Conservation (phyloP, 805 yeast genomes). For the Spathaspora girioi region DNA sequence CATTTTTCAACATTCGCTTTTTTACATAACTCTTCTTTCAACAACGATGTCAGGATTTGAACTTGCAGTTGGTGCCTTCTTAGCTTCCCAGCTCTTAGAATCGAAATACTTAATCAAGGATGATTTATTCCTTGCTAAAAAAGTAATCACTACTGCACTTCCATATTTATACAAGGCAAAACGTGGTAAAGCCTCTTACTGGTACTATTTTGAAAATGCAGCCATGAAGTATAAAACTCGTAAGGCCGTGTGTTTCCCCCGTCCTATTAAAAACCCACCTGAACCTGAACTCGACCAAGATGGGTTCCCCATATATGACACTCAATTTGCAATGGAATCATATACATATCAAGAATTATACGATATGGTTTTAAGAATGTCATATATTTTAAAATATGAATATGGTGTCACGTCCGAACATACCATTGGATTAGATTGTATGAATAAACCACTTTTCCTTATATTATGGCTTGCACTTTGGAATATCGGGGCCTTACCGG, state of each 20-base stretch:
- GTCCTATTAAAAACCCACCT: constrained; percentile 34
- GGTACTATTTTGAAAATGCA: constrained; percentile 66
- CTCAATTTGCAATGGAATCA: constrained; percentile 55
- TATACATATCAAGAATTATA: constrained; percentile 70
- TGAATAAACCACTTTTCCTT: constrained; percentile 79
- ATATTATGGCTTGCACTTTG: constrained; percentile 82
- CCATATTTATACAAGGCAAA: constrained; percentile 36
- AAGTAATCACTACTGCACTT: constrained; percentile 35
- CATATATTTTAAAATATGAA: constrained; percentile 59
- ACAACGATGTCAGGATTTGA: constrained; percentile 32
- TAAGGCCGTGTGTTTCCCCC: constrained; percentile 61
- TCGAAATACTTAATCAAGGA: constrained; percentile 45
- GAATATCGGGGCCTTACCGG: constrained; percentile 89
- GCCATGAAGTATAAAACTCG: constrained; percentile 48
- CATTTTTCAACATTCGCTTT: background rate
- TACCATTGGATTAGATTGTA: constrained; percentile 69
- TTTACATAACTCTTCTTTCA: background rate
- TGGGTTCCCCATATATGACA: constrained; percentile 44
- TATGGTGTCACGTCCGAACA: constrained; percentile 66
- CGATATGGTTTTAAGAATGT: constrained; percentile 60
- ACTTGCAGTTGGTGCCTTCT: constrained; percentile 38
- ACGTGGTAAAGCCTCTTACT: constrained; percentile 51
- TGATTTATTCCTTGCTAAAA: constrained; percentile 51
- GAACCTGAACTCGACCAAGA: constrained; percentile 21
- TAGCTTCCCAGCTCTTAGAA: constrained; percentile 45